Percentiles rank a stretch among this genome's conserved stretches.
Conservation (phyloP, 164 flowering plant genomes). For the Umbellularia californica region DNA sequence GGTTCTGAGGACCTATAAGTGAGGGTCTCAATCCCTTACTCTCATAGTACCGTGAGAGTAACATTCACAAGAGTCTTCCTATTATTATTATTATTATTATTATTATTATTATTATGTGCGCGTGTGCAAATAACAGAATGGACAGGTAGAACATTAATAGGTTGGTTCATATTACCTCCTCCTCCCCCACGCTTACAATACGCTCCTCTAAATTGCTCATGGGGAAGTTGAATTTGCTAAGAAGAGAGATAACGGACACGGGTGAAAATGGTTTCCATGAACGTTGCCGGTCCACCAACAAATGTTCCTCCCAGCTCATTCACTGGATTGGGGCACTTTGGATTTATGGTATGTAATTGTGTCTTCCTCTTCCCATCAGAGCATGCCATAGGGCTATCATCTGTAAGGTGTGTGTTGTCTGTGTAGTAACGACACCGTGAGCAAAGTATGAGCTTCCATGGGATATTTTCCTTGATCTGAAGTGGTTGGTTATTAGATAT, state of each 20-base stretch:
- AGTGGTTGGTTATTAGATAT: not conserved
- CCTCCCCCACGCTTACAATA: not conserved
- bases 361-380: rapidly evolving
- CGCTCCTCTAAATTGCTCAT: not conserved
- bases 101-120: too few relatives aligned
- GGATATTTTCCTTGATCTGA: not conserved
- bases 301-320: not conserved
- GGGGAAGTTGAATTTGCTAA: not conserved
- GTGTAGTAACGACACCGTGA: not conserved
- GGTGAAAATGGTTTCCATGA: not conserved
- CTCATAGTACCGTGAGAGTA: too few relatives aligned
- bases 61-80: too few relatives aligned
- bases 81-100: too few relatives aligned
- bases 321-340: not conserved
- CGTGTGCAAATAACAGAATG: too few relatives aligned
- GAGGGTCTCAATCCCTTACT: too few relatives aligned
- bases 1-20: too few relatives aligned
- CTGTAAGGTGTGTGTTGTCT: too few relatives aligned
- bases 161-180: not conserved
- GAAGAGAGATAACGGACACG: not conserved
- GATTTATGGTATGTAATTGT: not conserved
- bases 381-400: not conserved
- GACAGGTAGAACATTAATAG: too few relatives aligned
- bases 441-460: not conserved
- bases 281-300: not conserved